Evolutionary conservation across 257 asterid genomes (phyloP).

Genomic region (Mitragyna speciosa): DNA sequence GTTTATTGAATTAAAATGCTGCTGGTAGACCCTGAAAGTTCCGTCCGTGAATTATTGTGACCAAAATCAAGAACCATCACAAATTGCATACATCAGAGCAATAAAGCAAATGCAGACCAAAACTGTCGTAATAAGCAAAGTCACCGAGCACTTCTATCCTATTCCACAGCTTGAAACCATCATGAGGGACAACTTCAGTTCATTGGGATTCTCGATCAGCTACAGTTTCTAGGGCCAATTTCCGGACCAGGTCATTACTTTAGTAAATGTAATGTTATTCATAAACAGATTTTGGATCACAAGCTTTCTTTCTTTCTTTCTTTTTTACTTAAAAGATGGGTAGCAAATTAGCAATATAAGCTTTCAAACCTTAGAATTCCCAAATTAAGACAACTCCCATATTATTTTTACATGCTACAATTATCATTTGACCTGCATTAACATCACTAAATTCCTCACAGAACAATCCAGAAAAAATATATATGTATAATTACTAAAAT

Average conservation of each 20-base stretch:
- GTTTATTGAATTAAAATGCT: background rate
- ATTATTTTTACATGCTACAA: background rate
- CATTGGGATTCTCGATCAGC: background rate
- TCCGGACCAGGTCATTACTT: background rate
- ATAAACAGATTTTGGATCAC: no score
- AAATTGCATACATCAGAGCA: no score
- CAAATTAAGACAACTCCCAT: background rate
- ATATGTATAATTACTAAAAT: background rate
- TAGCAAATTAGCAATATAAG: background rate
- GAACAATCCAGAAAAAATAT: background rate
- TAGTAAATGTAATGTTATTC: background rate
- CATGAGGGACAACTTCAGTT: background rate
- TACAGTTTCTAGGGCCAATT: background rate
- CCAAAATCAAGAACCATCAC: background rate
- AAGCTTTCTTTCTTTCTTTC: background rate
- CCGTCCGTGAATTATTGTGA: background rate
- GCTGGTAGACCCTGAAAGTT: background rate
- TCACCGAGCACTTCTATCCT: no score
- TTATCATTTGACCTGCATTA: background rate
- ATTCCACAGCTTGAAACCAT: background rate
- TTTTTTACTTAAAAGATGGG: background rate
- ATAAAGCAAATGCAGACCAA: no score
- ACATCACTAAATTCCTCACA: no score
- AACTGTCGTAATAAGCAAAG: no score
- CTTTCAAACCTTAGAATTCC: background rate